These are phyloP conservation scores for Apophysomyces trapeziformis DNA, from an alignment of 371 early-diverging fungal species.

Conservation along the genomic window DNA sequence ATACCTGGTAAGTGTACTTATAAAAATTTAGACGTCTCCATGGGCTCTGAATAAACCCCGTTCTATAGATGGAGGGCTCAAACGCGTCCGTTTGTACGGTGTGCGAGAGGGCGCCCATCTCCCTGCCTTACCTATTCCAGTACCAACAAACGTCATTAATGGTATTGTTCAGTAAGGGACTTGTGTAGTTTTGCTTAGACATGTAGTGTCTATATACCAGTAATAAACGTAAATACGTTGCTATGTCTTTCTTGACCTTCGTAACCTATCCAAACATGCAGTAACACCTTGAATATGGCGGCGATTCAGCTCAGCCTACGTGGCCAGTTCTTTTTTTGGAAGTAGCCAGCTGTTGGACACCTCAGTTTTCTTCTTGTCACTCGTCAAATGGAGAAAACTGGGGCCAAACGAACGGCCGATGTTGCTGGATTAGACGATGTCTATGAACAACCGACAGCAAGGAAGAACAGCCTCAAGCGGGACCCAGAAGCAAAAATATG, in stretches of 20 bases:
- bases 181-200: no score
- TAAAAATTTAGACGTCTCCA: background rate
- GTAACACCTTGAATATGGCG: no score
- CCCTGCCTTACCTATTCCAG: conserved; percentile 37
- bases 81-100: conserved; percentile 69
- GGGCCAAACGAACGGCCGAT: background rate
- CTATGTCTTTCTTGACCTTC: background rate
- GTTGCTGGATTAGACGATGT: background rate
- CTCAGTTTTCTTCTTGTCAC: background rate
- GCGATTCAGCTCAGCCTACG: no score
- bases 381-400: background rate
- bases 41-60: background rate
- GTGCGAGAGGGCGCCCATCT: conserved; percentile 40
- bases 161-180: conserved; percentile 12
- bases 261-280: no score
- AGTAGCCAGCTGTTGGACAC: no score
- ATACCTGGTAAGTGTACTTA: conserved; percentile 55
- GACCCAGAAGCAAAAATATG: conserved; percentile 26
- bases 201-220: no score
- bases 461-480: background rate
- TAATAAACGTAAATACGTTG: background rate
- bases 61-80: conserved; percentile 70
- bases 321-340: no score
- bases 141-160: conserved; percentile 14
- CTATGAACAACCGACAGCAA: background rate